A percentile compares a stretch with the other conserved stretches of the same genome.
phyloP scores from a whole-genome alignment of 202 grass and related monocot species.

The Hordeum pubiflorum region DNA sequence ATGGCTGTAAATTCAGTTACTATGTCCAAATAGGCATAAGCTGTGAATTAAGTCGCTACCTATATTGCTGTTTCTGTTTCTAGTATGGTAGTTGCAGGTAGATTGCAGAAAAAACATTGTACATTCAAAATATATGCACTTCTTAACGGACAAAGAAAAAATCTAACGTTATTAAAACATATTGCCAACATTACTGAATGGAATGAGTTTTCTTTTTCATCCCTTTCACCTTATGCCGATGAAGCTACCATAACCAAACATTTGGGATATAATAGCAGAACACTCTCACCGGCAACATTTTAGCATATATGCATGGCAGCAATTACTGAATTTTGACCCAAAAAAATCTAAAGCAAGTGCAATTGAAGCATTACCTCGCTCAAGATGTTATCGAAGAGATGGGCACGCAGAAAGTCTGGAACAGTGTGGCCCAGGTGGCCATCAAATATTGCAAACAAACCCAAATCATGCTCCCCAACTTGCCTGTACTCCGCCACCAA shows the following conservation, averaged over 20 bases:
- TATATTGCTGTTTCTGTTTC: slow-evolving; percentile 5
- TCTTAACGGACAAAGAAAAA: not conserved
- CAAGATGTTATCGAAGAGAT: slow-evolving; percentile 91
- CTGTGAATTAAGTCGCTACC: not conserved
- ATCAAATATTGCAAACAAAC: slow-evolving; percentile 89
- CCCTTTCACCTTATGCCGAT: not conserved
- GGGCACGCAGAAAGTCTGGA: slow-evolving; percentile 53
- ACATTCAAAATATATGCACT: slow-evolving; percentile 6
- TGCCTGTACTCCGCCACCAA: slow-evolving; percentile 77
- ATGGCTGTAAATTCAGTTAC: not conserved
- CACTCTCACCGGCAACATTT: not conserved
- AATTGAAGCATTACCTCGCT: slow-evolving; percentile 52
- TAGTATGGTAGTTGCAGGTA: slow-evolving; percentile 10
- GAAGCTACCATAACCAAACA: slow-evolving; percentile 11
- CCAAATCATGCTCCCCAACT: slow-evolving; percentile 53
- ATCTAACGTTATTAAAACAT: not conserved
- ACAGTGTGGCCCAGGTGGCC: slow-evolving; percentile 84
- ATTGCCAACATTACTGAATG: not conserved
- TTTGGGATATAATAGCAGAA: slow-evolving; percentile 1
- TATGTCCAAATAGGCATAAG: slow-evolving; percentile 3
- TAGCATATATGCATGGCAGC: not conserved
- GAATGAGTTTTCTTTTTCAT: not conserved
- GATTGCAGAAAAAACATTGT: not conserved
- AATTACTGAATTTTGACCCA: not conserved
- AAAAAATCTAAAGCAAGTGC: not conserved